Conservation (phyloP, 2,329 filamentous ascomycete species). For the Fusarium cicatricum region DNA sequence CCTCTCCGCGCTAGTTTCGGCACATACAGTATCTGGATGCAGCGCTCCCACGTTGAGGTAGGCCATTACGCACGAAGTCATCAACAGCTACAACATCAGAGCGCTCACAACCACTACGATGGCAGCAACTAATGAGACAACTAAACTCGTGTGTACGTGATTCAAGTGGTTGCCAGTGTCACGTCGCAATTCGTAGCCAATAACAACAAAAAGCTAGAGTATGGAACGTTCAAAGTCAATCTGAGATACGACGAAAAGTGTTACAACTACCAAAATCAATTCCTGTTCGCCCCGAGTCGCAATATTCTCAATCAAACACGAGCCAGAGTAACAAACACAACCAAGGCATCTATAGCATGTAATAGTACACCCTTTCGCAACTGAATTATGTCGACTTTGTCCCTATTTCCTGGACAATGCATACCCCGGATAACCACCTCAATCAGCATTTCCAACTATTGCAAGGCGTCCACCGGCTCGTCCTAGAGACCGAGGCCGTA, state of each 20-base stretch:
- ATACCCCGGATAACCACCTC: conserved; percentile 1
- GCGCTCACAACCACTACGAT: too few relatives aligned
- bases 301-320: conserved; percentile 12
- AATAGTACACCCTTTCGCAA: conserved; percentile 27
- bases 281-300: conserved; percentile 30
- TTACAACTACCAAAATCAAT: conserved; percentile 5
- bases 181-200: too few relatives aligned
- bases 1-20: not conserved
- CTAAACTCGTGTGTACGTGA: too few relatives aligned
- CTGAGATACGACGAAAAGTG: not conserved
- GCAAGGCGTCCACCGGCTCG: not conserved
- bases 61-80: too few relatives aligned
- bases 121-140: too few relatives aligned
- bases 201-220: too few relatives aligned
- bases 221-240: too few relatives aligned
- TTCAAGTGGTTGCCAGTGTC: too few relatives aligned
- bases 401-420: conserved; percentile 5
- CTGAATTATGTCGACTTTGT: conserved; percentile 15
- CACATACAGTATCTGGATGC: not conserved
- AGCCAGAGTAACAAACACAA: conserved; percentile 18
- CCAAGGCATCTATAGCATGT: conserved; percentile 31
- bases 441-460: not conserved
- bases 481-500: not conserved
- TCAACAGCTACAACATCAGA: too few relatives aligned
- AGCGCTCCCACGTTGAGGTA: not conserved